Conservation (phyloP, 163 green algal genomes). For the Picocystis sp. region DNA sequence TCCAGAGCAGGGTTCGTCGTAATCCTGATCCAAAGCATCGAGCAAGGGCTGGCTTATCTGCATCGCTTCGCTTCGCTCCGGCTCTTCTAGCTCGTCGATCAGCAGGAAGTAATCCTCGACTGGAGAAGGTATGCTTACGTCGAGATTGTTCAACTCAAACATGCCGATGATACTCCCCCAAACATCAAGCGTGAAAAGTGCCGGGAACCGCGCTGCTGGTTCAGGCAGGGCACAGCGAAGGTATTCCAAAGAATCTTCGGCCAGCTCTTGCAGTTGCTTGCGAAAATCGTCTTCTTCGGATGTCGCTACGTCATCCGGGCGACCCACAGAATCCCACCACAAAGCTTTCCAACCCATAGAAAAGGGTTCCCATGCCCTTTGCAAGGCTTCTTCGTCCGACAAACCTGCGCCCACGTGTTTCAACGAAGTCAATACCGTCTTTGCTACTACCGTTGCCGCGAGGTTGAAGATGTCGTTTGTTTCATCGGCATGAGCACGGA, state of each 20-base stretch:
- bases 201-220: neutral
- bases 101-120: slow-evolving; percentile 46
- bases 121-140: slow-evolving; percentile 37
- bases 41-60: slow-evolving; percentile 33
- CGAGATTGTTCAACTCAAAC: slow-evolving; percentile 93
- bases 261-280: slow-evolving; percentile 35
- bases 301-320: slow-evolving; percentile 38
- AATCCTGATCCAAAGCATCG: slow-evolving; percentile 19
- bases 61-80: slow-evolving; percentile 7
- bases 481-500: slow-evolving; percentile 41
- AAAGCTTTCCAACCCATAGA: slow-evolving; percentile 42
- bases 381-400: neutral
- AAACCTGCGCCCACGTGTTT: neutral
- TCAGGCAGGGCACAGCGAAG: slow-evolving; percentile 20
- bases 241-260: slow-evolving; percentile 44
- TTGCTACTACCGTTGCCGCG: slow-evolving; percentile 35
- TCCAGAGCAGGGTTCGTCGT: slow-evolving; percentile 29
- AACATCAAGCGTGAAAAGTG: slow-evolving; percentile 42
- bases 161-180: slow-evolving; percentile 72
- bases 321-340: slow-evolving; percentile 68
- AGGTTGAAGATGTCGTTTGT: slow-evolving; percentile 78
- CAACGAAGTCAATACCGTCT: slow-evolving; percentile 10
- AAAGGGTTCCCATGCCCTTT: slow-evolving; percentile 50
- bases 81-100: slow-evolving; percentile 21
- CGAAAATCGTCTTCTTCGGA: slow-evolving; percentile 39